Evolutionary conservation across 2,329 filamentous ascomycete species (phyloP).

Genomic region (Orbilia ellipsospora): DNA sequence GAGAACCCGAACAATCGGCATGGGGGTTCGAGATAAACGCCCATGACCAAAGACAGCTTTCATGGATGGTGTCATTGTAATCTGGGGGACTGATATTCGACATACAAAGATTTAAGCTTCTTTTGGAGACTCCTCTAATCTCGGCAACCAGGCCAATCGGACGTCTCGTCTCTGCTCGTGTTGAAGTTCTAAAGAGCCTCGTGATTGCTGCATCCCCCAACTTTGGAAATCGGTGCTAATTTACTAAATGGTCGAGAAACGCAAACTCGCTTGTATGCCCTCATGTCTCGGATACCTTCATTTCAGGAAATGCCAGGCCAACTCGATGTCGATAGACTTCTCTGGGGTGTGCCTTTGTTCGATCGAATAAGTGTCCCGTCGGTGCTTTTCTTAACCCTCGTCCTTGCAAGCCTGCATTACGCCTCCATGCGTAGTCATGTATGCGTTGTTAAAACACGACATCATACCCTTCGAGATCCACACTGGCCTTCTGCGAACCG

Average conservation of each 20-base stretch:
- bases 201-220: slow-evolving; percentile 2
- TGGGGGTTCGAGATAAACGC: slow-evolving; percentile 36
- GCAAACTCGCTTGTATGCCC: slow-evolving; percentile 27
- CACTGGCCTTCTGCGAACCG: slow-evolving; percentile 30
- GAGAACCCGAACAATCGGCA: slow-evolving; percentile 20
- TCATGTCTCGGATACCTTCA: slow-evolving; percentile 37
- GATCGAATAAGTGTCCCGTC: neutral
- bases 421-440: slow-evolving; percentile 17
- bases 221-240: too few species aligned
- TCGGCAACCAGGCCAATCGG: slow-evolving; percentile 45
- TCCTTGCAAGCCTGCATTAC: slow-evolving; percentile 18
- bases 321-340: slow-evolving; percentile 25
- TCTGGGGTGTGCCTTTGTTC: slow-evolving; percentile 16
- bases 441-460: slow-evolving; percentile 55
- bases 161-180: slow-evolving; percentile 10
- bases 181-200: slow-evolving; percentile 7
- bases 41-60: neutral
- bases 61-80: slow-evolving; percentile 29
- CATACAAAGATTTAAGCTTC: slow-evolving; percentile 45
- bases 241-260: too few species aligned
- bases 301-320: slow-evolving; percentile 36
- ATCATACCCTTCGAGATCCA: slow-evolving; percentile 44
- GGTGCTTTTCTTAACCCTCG: neutral
- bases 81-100: too few species aligned
- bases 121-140: slow-evolving; percentile 35